A percentile compares a stretch with the other conserved stretches of the same genome.
Conservation (phyloP, 2,329 filamentous ascomycete genomes). For the Fusarium concolor region DNA sequence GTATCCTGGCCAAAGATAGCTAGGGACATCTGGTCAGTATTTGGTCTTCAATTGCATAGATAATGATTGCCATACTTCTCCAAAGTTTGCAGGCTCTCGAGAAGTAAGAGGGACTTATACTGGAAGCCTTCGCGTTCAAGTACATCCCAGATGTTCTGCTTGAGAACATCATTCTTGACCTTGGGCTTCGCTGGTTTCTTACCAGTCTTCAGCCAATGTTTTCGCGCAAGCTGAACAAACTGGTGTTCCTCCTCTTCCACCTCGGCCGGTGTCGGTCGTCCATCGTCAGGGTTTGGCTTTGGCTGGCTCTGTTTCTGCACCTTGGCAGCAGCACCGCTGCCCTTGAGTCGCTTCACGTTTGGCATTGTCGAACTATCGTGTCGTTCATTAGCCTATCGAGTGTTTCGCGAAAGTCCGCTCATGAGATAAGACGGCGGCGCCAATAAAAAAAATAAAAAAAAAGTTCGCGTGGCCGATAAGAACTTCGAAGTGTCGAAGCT, state of each 20-base stretch:
- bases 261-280: conserved; percentile 68
- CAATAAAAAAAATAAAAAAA: not conserved
- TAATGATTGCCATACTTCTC: conserved; percentile 69
- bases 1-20: conserved; percentile 96
- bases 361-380: conserved; percentile 59
- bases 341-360: conserved; percentile 69
- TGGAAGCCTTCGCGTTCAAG: conserved; percentile 85
- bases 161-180: conserved; percentile 86
- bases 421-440: conserved; percentile 19
- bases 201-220: conserved; percentile 81
- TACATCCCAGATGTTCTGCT: conserved; percentile 88
- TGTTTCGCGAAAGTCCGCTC: conserved; percentile 11
- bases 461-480: conserved; percentile 24
- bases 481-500: conserved; percentile 16
- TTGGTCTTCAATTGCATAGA: conserved; percentile 13
- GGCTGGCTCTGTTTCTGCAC: conserved; percentile 51
- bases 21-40: conserved; percentile 52
- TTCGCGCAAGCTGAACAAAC: conserved; percentile 82
- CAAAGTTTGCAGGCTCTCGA: conserved; percentile 91
- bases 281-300: conserved; percentile 55
- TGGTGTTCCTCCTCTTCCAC: conserved; percentile 77
- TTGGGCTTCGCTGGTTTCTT: conserved; percentile 73
- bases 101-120: conserved; percentile 79
- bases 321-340: conserved; percentile 60
- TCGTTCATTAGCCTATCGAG: conserved; percentile 38